phyloP scores from a whole-genome alignment of 495 filamentous ascomycete species.

The Talaromyces stipitatus region DNA sequence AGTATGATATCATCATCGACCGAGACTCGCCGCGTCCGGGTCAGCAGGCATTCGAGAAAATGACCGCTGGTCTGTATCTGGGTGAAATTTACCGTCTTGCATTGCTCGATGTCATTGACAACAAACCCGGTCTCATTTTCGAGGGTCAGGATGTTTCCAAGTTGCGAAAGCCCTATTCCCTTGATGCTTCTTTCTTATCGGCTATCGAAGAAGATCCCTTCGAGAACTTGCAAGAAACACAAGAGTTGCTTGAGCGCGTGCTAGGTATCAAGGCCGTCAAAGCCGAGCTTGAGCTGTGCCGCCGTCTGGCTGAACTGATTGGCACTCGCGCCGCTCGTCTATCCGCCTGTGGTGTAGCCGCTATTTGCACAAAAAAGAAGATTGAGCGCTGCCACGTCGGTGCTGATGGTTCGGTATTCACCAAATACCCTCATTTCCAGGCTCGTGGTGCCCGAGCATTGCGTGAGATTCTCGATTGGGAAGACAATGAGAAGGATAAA shows the following conservation, averaged over 20 bases:
- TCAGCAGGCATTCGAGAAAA: conserved; percentile 96
- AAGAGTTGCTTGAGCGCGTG: conserved; percentile 66
- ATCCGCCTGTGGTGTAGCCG: conserved; percentile 87
- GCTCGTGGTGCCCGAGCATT: conserved; percentile 79
- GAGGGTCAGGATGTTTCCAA: conserved; percentile 69
- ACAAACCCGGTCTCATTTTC: conserved; percentile 70
- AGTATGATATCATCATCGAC: conserved; percentile 79
- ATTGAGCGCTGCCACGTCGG: conserved; percentile 85
- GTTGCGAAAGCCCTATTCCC: conserved; percentile 72
- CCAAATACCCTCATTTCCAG: conserved; percentile 98
- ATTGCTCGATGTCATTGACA: conserved; percentile 76
- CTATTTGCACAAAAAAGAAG: conserved; percentile 92
- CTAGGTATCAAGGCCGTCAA: conserved; percentile 60
- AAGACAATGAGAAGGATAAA: conserved; percentile 68
- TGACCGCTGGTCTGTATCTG: conserved; percentile 92
- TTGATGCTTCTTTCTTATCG: conserved; percentile 95
- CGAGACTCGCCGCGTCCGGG: conserved; percentile 88
- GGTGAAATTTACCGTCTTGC: conserved; percentile 93
- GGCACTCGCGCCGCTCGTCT: conserved; percentile 89
- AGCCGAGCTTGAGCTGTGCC: conserved; percentile 77
- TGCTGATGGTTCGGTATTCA: conserved; percentile 93
- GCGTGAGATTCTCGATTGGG: conserved; percentile 91
- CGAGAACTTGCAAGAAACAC: conserved; percentile 84
- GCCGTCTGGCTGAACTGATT: conserved; percentile 84
- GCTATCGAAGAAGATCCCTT: conserved; percentile 90